Evolutionary conservation across 805 yeast species (phyloP), one percentile per base, ranked within the genome.

Genomic region (Lipomyces yamadae): DNA sequence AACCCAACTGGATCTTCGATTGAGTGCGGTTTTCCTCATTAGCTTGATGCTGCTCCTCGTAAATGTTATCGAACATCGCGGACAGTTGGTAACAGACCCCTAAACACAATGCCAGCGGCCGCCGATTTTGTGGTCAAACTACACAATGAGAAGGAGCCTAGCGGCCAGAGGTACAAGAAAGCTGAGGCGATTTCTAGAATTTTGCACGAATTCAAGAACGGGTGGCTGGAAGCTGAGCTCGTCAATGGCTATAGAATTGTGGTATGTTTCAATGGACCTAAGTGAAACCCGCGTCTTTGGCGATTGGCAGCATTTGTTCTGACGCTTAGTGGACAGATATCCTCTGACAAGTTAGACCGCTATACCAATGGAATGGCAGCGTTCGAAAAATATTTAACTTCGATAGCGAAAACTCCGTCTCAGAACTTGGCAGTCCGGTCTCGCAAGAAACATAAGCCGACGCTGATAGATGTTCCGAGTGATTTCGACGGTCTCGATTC

Each of bases 351-450:
- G 29, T n/a, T 32, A 11, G 52, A 4, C 24, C 39, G 18, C 24
- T 57, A 57, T 32, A 35, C 18, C 15, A 57, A 57, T 57, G 60
- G 60, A 13, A 32, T n/a, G 29, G 8, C 11, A n/a, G 60, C 60
- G 8, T 57, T 57, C 37, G 58, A 33, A 33, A 56, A 1, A 10
- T 56, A 13, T 37, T 24, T 34, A 8, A 30, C 34, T 5, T 33
- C 29, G 32, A 33, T 56, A 3, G 45, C 45, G 58, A 24, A 42
- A 6, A n/a, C 48, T 42, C 48, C 29, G 24, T 15, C 48, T 15
- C 48, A 42, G 10, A 2, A 11, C 15, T 42, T 2, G 24, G 48
- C 48, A 7, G 48, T 42, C 48, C 15, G 48, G 48, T 42, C 48
- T 42, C 48, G 48, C 48, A 42, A n/a, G 48, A 42, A 13, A 24